Evolutionary conservation across 805 yeast species (phyloP).

Genomic region (Candida coleopterorum): DNA sequence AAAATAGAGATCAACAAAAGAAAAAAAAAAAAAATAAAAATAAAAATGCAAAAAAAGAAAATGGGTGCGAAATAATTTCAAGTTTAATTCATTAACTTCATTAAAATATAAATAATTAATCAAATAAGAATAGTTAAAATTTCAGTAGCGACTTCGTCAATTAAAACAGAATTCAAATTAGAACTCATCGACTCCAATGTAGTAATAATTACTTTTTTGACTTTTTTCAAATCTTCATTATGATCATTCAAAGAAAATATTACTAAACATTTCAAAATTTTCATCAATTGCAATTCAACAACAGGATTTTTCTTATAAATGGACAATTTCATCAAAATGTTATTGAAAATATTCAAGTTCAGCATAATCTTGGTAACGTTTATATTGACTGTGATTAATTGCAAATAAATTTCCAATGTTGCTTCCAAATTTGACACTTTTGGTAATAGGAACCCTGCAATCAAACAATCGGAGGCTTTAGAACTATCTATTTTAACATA

Average conservation of each 20-base stretch:
- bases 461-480: conserved; percentile 25
- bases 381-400: conserved; percentile 22
- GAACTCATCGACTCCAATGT: conserved; percentile 11
- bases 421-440: conserved; percentile 41
- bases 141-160: conserved; percentile 31
- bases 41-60: no score
- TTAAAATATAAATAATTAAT: neutral
- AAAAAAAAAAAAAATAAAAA: neutral
- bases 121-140: conserved; percentile 10
- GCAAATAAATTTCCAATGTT: conserved; percentile 36
- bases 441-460: conserved; percentile 36
- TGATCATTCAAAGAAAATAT: conserved; percentile 3
- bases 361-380: conserved; percentile 21
- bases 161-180: conserved; percentile 29
- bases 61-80: conserved; percentile 1
- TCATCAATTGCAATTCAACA: conserved; percentile 31
- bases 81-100: neutral
- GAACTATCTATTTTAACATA: conserved; percentile 20
- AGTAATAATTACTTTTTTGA: conserved; percentile 2
- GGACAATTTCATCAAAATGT: conserved; percentile 26
- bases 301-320: conserved; percentile 29
- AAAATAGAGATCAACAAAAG: neutral
- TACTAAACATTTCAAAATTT: conserved; percentile 21
- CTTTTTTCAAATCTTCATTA: neutral
- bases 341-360: conserved; percentile 20